phyloP scores from a whole-genome alignment of 805 yeast species.

The Saccharomycopsis olivae region DNA sequence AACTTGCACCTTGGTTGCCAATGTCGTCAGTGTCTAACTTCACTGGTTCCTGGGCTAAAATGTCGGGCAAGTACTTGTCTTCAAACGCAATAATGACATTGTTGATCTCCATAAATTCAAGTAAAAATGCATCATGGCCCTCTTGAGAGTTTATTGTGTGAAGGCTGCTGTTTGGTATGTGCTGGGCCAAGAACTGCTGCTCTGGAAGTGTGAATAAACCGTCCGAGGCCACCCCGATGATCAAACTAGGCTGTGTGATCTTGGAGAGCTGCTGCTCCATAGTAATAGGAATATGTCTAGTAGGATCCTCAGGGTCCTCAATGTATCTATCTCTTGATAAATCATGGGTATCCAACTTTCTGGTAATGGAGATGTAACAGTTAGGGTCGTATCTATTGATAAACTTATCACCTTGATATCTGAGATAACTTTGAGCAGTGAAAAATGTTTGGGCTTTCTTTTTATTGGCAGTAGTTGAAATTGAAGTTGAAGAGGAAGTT shows the following conservation, averaged over 20 bases:
- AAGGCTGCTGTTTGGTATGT: constrained; percentile 58
- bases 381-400: constrained; percentile 89
- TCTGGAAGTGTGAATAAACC: constrained; percentile 89
- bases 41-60: constrained; percentile 37
- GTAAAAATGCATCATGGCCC: constrained; percentile 93
- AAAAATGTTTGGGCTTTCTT: constrained; percentile 48
- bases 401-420: constrained; percentile 92
- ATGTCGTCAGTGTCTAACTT: constrained; percentile 31
- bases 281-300: constrained; percentile 17
- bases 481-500: constrained; percentile 18
- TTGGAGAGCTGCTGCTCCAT: constrained; percentile 44
- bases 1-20: constrained; percentile 42
- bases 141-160: constrained; percentile 81
- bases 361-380: constrained; percentile 87
- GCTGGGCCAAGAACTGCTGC: constrained; percentile 71
- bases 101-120: constrained; percentile 81
- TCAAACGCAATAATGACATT: constrained; percentile 59
- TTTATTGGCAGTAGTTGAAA: constrained; percentile 22
- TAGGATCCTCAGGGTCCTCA: constrained; percentile 25
- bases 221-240: constrained; percentile 86
- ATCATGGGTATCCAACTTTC: constrained; percentile 94
- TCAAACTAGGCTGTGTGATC: constrained; percentile 63
- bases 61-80: constrained; percentile 42
- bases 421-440: constrained; percentile 88
- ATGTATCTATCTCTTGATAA: constrained; percentile 63